Base-by-base conservation (phyloP, 106 monocot species). In the Platanthera zijinensis region DNA sequence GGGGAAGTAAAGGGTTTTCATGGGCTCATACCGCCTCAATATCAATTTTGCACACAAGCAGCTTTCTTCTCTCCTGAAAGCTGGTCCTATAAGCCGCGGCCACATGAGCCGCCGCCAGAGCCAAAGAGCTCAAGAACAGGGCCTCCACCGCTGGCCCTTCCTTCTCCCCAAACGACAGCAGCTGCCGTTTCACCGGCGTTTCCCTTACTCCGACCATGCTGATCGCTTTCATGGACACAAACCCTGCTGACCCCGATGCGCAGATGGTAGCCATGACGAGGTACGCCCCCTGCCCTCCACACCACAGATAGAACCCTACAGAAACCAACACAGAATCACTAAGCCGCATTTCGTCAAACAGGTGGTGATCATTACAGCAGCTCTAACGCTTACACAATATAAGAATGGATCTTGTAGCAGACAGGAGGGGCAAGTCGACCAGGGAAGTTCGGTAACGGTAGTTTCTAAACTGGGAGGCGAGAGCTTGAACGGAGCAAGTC, bases 71-170 rank as follows among this genome's bases (percentile, higher is more conserved):
- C 46, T 57, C 76, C 19, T 61, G 46, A 19, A 61, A 76, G 49
- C 76, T 76, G 10, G 56, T 76, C 76, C 62, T 62, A 11, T 76
- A 76, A 17, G 76, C 76, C 48, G 59, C 61, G 2, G 49, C 48
- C 11, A 76, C 59, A 15, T 76, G 76, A 18, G 76, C 76, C 62
- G 50, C 18, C 18, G 62, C 76, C 19, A 76, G 48, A 46, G 57
- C 48, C 62, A 76, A 76, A 46, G 76, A 76, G 76, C 48, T 48
- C 62, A 76, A 76, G 19, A 76, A 76, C 59, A 76, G 39, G 22
- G 61, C 76, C 39, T 76, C 63, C 59, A 63, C 76, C 1, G 62
- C 76, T 5, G 61, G 52, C 59, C 48, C 59, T 47, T 62, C 76
- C 46, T 30, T 48, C n/a, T 46, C 45, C 48, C 76, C 18, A 53